phyloP scores from a whole-genome alignment of 2,329 filamentous ascomycete species.

The Fusarium lateritium region DNA sequence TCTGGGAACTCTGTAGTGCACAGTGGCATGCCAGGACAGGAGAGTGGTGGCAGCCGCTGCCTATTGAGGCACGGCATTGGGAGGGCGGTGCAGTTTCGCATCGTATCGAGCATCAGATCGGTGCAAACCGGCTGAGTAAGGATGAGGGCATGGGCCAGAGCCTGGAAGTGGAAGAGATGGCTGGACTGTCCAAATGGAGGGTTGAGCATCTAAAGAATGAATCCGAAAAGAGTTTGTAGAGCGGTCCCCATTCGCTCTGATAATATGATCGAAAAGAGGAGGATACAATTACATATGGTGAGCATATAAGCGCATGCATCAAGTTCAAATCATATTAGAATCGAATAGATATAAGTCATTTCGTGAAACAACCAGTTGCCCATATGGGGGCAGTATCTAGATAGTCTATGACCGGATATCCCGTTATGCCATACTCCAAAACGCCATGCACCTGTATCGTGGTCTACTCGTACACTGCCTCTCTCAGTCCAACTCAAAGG shows the following conservation, averaged over 20 bases:
- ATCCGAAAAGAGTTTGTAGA: constrained; percentile 34
- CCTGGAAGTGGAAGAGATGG: constrained; percentile 55
- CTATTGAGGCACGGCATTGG: constrained; percentile 76
- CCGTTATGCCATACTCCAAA: constrained; percentile 47
- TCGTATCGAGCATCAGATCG: constrained; percentile 29
- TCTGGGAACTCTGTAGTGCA: constrained; percentile 85
- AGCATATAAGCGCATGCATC: background rate
- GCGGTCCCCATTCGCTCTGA: background rate
- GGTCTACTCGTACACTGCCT: constrained; percentile 33
- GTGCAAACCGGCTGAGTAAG: constrained; percentile 9
- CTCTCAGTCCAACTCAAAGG: constrained; percentile 64
- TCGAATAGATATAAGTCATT: constrained; percentile 15
- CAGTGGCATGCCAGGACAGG: constrained; percentile 78
- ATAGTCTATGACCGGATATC: constrained; percentile 45
- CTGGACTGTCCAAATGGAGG: constrained; percentile 58
- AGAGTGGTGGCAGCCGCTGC: constrained; percentile 81
- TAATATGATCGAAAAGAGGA: background rate
- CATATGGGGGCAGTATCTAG: constrained; percentile 36
- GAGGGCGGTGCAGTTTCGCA: constrained; percentile 61
- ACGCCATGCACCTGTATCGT: constrained; percentile 48
- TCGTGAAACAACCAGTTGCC: constrained; percentile 34
- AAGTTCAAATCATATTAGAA: constrained; percentile 6
- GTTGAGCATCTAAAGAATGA: constrained; percentile 54
- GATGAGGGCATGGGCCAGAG: constrained; percentile 55
- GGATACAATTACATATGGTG: background rate